A percentile compares a stretch with the other conserved stretches of the same genome.
phyloP scores from a whole-genome alignment of 1,284 basidiomycete genomes.

The Microstroma glucosiphilum region DNA sequence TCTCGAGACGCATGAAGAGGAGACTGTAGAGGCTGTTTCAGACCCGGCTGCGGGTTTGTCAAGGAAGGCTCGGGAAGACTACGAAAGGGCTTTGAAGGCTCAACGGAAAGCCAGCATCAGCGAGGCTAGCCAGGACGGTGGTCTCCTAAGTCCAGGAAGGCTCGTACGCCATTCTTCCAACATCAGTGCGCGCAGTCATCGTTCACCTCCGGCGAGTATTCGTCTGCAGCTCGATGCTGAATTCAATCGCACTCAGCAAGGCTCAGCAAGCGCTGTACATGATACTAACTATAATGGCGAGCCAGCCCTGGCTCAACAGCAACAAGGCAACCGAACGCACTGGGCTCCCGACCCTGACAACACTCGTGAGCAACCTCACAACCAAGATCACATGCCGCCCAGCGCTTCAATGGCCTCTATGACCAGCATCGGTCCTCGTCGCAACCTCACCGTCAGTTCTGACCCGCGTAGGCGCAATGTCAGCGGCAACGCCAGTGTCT shows the following conservation, averaged over 20 bases:
- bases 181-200: background rate
- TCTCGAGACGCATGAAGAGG: constrained; percentile 32
- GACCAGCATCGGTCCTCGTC: no score
- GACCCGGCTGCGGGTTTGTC: constrained; percentile 38
- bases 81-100: constrained; percentile 33
- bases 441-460: background rate
- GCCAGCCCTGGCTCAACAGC: no score
- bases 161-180: background rate
- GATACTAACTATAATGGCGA: no score
- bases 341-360: no score
- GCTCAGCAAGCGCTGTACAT: no score
- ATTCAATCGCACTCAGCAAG: no score
- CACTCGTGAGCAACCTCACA: no score
- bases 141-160: background rate
- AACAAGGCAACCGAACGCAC: no score
- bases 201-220: background rate
- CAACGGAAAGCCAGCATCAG: constrained; percentile 15
- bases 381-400: no score
- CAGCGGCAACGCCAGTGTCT: constrained; percentile 21
- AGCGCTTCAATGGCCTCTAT: no score
- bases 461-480: background rate
- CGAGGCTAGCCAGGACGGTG: background rate
- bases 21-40: constrained; percentile 18
- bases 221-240: background rate
- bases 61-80: constrained; percentile 34